phyloP scores from a whole-genome alignment of 106 monocot species.

The Gastrodia elata region DNA sequence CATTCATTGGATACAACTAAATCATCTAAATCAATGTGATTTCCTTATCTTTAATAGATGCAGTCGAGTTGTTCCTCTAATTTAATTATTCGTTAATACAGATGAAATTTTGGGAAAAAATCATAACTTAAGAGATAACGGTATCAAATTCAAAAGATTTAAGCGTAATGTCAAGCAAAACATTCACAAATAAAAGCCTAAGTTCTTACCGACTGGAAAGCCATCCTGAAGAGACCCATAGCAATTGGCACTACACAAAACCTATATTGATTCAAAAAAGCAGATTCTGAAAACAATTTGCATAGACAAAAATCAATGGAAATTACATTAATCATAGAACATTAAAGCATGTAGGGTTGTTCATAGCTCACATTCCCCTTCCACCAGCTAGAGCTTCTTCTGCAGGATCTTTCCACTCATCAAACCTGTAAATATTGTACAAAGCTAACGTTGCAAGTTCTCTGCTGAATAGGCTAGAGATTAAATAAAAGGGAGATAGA shows the following conservation, averaged over 20 bases:
- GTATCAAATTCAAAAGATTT: too few relatives aligned
- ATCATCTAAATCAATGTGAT: too few relatives aligned
- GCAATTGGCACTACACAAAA: conserved; percentile 53
- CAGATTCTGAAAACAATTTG: neutral
- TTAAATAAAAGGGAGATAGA: neutral
- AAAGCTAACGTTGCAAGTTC: neutral
- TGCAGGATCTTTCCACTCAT: conserved; percentile 69
- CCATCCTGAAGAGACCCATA: conserved; percentile 20
- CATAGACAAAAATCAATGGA: neutral
- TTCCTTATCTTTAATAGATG: too few relatives aligned
- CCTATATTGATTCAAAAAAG: conserved; percentile 14
- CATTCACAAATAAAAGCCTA: too few relatives aligned
- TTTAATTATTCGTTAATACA: too few relatives aligned
- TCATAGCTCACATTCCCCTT: conserved; percentile 50
- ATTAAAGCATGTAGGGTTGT: neutral
- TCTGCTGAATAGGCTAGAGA: neutral
- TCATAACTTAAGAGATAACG: too few relatives aligned
- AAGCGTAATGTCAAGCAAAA: too few relatives aligned
- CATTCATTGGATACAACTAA: too few relatives aligned
- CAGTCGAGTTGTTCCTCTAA: too few relatives aligned
- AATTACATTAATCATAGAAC: neutral
- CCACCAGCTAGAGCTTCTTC: conserved; percentile 68
- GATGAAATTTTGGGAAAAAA: too few relatives aligned
- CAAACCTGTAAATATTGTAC: conserved; percentile 25
- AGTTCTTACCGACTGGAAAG: conserved; percentile 18